Evolutionary conservation across 192 early-diverging fungal genomes (phyloP), one percentile per base, ranked within the genome.

Genomic region (Backusella sp.): DNA sequence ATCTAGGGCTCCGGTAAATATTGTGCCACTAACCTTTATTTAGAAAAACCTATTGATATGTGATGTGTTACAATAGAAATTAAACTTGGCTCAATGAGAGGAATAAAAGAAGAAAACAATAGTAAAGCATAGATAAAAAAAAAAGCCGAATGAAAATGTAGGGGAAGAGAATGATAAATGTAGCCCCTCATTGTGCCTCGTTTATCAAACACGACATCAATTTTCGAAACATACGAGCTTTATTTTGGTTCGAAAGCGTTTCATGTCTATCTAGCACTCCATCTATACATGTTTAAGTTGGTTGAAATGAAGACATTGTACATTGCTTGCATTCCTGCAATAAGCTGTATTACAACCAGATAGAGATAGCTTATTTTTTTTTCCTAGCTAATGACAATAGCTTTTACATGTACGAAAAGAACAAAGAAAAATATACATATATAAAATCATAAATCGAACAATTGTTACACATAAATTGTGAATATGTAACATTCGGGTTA

Each of bases 191-290:
- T 62, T 62, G 56, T 62, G 56, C 56, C 56, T 62, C 56, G 56
- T 23, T 62, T 62, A 62, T 28, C 56, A 62, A 26, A 62, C 56
- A 62, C 56, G 26, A 4, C 23, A 62, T 23, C 21, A 28, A 62
- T 62, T 28, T 62, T 62, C 56, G 56, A 62, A 62, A 62, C 56
- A 62, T 7, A 12, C 21, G 56, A 62, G 19, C 26, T 28, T 62
- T 62, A 62, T 62, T 62, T 62, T 62, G 56, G 28, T 28, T 62
- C 26, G 12, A 62, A 62, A 26, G 12, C 56, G 56, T 62, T 62
- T 62, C 56, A 62, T 62, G 56, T 62, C 56, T 19, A 49, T 62
- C 56, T 62, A 62, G 56, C 56, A 62, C 56, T 62, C 30, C 56
- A 62, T 62, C 21, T 62, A 28, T 62, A 62, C 56, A 62, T 62